Percentiles rank a stretch among this genome's conserved stretches.
phyloP scores from a whole-genome alignment of 2,329 filamentous ascomycete species.

The Blastomyces gilchristii region DNA sequence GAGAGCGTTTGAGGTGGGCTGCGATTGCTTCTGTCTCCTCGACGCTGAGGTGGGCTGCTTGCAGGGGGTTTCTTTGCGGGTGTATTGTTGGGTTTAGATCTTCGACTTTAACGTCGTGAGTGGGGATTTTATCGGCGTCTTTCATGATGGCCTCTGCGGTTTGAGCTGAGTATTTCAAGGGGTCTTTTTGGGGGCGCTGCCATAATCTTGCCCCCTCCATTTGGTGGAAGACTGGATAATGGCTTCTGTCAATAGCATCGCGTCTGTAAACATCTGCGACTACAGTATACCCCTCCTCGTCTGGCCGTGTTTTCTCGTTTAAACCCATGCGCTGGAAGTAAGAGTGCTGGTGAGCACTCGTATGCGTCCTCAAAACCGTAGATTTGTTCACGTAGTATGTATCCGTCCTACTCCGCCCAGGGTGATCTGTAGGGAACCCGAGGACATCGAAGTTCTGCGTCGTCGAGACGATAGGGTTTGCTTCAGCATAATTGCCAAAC shows the following conservation, averaged over 20 bases:
- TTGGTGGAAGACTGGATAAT: slow-evolving; percentile 97
- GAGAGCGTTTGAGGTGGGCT: slow-evolving; percentile 73
- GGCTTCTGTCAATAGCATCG: slow-evolving; percentile 87
- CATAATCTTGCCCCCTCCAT: slow-evolving; percentile 93
- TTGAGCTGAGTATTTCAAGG: slow-evolving; percentile 30
- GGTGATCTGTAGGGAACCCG: slow-evolving; percentile 78
- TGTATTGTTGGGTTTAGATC: slow-evolving; percentile 74
- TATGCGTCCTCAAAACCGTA: slow-evolving; percentile 84
- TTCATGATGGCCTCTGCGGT: slow-evolving; percentile 53
- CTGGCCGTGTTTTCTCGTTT: slow-evolving; percentile 27
- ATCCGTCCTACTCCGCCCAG: slow-evolving; percentile 75
- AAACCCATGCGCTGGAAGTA: slow-evolving; percentile 57
- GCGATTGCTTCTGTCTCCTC: slow-evolving; percentile 75
- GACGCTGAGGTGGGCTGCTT: slow-evolving; percentile 56
- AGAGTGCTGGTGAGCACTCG: slow-evolving; percentile 83
- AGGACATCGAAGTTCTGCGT: slow-evolving; percentile 94
- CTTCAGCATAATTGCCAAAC: slow-evolving; percentile 66
- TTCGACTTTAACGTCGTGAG: slow-evolving; percentile 65
- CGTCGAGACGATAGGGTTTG: slow-evolving; percentile 75
- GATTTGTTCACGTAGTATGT: slow-evolving; percentile 88
- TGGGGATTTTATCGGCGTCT: slow-evolving; percentile 61
- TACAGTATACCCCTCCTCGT: slow-evolving; percentile 67
- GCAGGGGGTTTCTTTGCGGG: slow-evolving; percentile 70
- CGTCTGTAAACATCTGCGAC: slow-evolving; percentile 90
- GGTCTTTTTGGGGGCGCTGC: slow-evolving; percentile 49